These are phyloP conservation scores for Plasmodium malariae DNA, from an alignment of 169 alveolate genomes.

Conservation along the genomic window DNA sequence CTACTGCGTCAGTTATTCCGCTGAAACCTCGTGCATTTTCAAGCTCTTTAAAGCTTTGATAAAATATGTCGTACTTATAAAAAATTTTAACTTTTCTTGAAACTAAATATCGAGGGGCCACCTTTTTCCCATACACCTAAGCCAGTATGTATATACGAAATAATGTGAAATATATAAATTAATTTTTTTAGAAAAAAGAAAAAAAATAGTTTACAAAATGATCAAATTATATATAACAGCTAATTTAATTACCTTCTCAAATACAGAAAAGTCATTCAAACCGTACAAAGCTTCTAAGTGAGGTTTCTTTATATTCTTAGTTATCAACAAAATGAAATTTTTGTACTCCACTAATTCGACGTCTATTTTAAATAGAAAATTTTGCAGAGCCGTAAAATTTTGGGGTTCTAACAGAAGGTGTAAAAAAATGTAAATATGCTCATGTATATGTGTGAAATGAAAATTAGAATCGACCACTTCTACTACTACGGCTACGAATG, in stretches of 20 bases:
- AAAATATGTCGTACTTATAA: slow-evolving; percentile 55
- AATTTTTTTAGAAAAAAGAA: not conserved
- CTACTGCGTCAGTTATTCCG: slow-evolving; percentile 74
- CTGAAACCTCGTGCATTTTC: slow-evolving; percentile 60
- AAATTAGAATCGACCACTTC: too few relatives aligned
- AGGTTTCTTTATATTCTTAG: slow-evolving; percentile 19
- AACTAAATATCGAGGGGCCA: slow-evolving; percentile 66
- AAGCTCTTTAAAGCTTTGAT: slow-evolving; percentile 66
- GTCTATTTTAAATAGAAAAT: slow-evolving; percentile 59
- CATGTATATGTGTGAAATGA: too few relatives aligned
- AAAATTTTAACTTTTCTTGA: slow-evolving; percentile 50
- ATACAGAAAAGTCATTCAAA: slow-evolving; percentile 66
- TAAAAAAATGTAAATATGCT: not conserved
- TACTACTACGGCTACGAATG: too few relatives aligned
- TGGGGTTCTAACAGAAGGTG: slow-evolving; percentile 39
- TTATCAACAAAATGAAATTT: slow-evolving; percentile 52
- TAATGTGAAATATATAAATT: too few relatives aligned
- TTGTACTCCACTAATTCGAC: slow-evolving; percentile 70
- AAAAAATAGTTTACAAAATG: not conserved
- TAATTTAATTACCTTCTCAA: slow-evolving; percentile 50
- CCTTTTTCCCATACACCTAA: slow-evolving; percentile 72
- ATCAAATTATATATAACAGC: too few relatives aligned
- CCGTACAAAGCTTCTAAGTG: slow-evolving; percentile 66
- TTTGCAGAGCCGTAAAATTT: slow-evolving; percentile 51
- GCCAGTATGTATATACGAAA: not conserved